Percentiles rank a stretch among this genome's conserved stretches.
Conservation (phyloP, 225 moss, liverwort and hornwort genomes). For the Marchantia paleacea region DNA sequence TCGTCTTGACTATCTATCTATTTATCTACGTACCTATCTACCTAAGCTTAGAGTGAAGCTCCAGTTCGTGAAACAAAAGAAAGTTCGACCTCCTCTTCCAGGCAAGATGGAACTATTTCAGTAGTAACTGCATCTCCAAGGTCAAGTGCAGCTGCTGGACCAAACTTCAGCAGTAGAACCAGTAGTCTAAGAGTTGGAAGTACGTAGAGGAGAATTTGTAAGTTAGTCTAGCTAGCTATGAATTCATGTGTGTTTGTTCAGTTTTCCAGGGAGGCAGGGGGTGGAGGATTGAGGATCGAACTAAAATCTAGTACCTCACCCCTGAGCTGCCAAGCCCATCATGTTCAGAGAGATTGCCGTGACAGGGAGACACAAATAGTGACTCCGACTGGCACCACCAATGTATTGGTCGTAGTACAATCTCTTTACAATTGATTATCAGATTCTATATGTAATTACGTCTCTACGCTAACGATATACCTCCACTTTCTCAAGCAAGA, state of each 20-base stretch:
- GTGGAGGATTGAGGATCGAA: not conserved
- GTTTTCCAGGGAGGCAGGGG: conserved; percentile 24
- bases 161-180: not conserved
- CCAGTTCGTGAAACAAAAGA: not conserved
- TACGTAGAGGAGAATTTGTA: not conserved
- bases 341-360: conserved; percentile 18
- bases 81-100: not conserved
- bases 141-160: not conserved
- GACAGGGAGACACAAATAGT: not conserved
- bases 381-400: conserved; percentile 7
- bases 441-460: not conserved
- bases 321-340: conserved; percentile 22
- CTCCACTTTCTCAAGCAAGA: not conserved
- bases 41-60: not conserved
- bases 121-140: not conserved
- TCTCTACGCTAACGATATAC: not conserved
- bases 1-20: not conserved
- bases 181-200: not conserved
- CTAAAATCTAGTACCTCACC: not conserved
- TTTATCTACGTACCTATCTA: not conserved
- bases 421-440: conserved; percentile 14
- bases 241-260: conserved; percentile 18
- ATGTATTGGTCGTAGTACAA: conserved; percentile 18
- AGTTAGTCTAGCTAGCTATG: not conserved
- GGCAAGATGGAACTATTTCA: not conserved